Percentiles rank a stretch among this genome's conserved stretches.
phyloP scores from a whole-genome alignment of 2,329 filamentous ascomycete species.

The Ilyonectria sp. region DNA sequence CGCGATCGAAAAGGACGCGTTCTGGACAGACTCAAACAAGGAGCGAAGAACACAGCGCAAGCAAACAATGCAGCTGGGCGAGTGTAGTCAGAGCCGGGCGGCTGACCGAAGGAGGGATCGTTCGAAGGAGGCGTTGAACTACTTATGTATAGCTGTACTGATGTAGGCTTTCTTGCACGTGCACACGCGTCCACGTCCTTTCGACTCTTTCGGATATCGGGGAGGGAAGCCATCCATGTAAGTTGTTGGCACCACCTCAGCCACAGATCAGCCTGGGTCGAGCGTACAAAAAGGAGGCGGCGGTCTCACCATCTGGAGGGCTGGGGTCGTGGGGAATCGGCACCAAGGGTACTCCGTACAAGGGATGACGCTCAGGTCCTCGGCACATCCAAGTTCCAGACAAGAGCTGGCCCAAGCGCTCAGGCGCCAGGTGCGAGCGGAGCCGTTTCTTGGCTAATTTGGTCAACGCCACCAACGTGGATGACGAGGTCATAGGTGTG shows the following conservation, averaged over 20 bases:
- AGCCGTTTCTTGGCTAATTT: too few species aligned
- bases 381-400: too few species aligned
- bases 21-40: constrained; percentile 18
- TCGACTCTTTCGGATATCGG: neutral
- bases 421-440: too few species aligned
- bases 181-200: neutral
- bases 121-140: constrained; percentile 27
- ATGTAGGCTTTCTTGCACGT: neutral
- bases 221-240: neutral
- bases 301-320: neutral
- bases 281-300: neutral
- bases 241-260: neutral
- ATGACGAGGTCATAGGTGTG: too few species aligned
- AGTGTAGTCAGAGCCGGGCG: constrained; percentile 35
- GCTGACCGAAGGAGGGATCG: constrained; percentile 45
- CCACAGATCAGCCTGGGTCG: too few species aligned
- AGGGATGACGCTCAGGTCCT: neutral
- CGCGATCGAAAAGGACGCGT: constrained; percentile 29
- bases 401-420: too few species aligned
- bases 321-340: neutral
- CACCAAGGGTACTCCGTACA: neutral
- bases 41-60: constrained; percentile 39
- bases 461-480: too few species aligned
- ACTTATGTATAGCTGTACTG: neutral
- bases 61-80: constrained; percentile 31